Percentiles rank a stretch among this genome's conserved stretches.
phyloP scores from a whole-genome alignment of 495 filamentous ascomycete species.

The Podospora conica region DNA sequence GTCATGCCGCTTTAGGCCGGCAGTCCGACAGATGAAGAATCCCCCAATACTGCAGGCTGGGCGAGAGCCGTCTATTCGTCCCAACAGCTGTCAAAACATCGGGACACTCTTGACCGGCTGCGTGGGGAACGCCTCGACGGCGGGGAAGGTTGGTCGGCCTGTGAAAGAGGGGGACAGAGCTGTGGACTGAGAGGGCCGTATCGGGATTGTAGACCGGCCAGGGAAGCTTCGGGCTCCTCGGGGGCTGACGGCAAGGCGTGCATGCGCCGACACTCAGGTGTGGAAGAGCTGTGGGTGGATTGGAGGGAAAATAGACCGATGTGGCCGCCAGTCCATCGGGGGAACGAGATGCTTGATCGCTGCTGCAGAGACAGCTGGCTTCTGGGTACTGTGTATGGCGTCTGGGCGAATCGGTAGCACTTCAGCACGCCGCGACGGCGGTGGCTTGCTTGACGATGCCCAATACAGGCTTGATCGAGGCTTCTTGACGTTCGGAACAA shows the following conservation, averaged over 20 bases:
- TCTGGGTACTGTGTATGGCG: background rate
- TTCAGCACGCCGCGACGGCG: background rate
- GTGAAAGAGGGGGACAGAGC: background rate
- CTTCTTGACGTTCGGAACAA: background rate
- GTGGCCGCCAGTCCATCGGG: no score
- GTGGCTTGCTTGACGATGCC: background rate
- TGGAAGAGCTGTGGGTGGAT: background rate
- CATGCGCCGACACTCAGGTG: background rate
- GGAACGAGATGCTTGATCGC: background rate
- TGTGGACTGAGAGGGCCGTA: background rate
- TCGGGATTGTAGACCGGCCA: constrained; percentile 1
- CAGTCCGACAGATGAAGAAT: background rate
- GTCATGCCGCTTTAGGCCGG: background rate
- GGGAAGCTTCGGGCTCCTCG: background rate
- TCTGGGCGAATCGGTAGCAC: background rate
- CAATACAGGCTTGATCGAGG: background rate
- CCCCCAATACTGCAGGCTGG: background rate
- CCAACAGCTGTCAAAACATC: background rate
- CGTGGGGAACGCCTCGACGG: background rate
- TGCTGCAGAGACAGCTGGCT: background rate
- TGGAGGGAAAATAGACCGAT: background rate
- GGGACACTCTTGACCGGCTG: constrained; percentile 6
- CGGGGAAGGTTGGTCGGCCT: constrained; percentile 2
- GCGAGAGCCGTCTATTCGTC: background rate
- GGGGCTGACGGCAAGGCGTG: background rate